Conservation (phyloP, 1,284 basidiomycete genomes). For the Albatrellus sp. region DNA sequence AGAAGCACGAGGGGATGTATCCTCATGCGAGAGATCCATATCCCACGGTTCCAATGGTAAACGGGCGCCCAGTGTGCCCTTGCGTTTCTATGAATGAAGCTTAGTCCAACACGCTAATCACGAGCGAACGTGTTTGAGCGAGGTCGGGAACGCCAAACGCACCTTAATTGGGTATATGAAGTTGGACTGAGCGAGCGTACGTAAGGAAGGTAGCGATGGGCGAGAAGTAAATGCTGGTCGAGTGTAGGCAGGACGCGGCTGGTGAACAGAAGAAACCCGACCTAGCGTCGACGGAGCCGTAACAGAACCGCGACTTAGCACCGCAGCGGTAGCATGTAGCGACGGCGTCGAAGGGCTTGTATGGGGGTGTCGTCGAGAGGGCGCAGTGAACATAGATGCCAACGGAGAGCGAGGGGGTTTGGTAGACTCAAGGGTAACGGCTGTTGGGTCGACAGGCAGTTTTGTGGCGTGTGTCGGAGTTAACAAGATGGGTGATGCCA, state of each 20-base stretch:
- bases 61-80: conserved; percentile 45
- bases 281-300: conserved; percentile 9
- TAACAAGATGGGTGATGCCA: neutral
- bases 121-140: neutral
- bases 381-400: neutral
- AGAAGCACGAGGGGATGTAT: no score
- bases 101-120: no score
- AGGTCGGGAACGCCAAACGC: conserved; percentile 10
- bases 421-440: neutral
- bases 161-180: conserved; percentile 45
- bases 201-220: conserved; percentile 56
- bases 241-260: conserved; percentile 39
- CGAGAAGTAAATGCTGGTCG: conserved; percentile 44
- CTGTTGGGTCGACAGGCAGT: neutral
- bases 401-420: neutral
- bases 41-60: conserved; percentile 54
- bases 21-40: conserved; percentile 7
- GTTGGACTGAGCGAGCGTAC: conserved; percentile 44
- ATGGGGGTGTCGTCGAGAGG: neutral
- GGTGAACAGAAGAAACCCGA: conserved; percentile 19
- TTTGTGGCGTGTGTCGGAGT: neutral
- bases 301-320: neutral
- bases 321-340: neutral
- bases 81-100: conserved; percentile 30
- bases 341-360: neutral